Base-by-base conservation (phyloP, 352 stramenopile genomes). In the Phytophthora niederhauseri region DNA sequence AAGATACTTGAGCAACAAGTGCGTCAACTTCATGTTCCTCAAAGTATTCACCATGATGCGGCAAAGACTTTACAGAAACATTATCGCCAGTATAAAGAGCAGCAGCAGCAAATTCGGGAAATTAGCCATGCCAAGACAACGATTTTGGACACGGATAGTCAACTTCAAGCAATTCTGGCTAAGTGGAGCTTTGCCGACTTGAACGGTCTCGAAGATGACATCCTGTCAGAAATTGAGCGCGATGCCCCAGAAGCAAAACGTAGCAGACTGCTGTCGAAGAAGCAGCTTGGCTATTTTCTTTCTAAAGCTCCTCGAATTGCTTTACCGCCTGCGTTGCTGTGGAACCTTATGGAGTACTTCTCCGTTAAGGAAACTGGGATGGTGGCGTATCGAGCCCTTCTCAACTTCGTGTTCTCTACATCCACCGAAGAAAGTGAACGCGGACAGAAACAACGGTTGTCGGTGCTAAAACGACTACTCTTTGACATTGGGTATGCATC, bases 271-370 rank as follows among this genome's bases (percentile, higher is more conserved):
- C 51, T 89, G 43, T 73, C 78, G 0, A 77, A 65, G 30, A 92
- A 90, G 30, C 84, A 90, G 45, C 45, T 92, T 2, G 63, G 70
- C 3, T 92, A 86, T 61, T 76, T 87, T 22, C 52, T 89, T 0
- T 82, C 78, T 2, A 81, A 90, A 60, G 64, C 65, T 3, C 69
- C 78, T 2, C 70, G 70, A 4, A 59, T 92, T 24, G 81, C 78
- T 4, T 61, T 92, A 11, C 69, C 76, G 30, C 76, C 80, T 15
- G 14, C 62, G 2, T 19, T 90, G 20, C 57, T 92, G 15, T 68
- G 61, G 19, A 65, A 77, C 9, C 57, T 92, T 8, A 75, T 81
- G 56, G 65, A 79, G 6, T 76, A 85, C 57, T 92, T 92, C 22
- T 71, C 66, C 2, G 52, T 82, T 1, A 59, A 64, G 7, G 41